These are phyloP conservation scores for Bromus sterilis DNA, from an alignment of 176 grass and related monocot genomes.

Conservation along the genomic window DNA sequence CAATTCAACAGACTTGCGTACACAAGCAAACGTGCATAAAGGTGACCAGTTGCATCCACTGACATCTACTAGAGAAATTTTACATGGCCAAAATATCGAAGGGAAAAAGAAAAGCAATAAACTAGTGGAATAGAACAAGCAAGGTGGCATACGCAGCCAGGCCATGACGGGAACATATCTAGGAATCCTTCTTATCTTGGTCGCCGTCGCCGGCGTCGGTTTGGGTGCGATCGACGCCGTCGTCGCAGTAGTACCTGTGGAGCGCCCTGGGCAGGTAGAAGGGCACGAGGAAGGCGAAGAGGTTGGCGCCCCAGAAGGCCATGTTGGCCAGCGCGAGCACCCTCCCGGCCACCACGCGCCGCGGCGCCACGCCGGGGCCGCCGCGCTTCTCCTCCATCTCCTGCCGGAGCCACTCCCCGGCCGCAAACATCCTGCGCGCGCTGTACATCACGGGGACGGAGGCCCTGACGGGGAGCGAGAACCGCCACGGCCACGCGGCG, in stretches of 20 bases:
- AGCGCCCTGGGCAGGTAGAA: constrained; percentile 69
- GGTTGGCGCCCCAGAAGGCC: constrained; percentile 54
- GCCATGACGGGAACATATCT: background rate
- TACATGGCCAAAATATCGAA: background rate
- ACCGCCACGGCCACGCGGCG: constrained; percentile 35
- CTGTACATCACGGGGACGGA: constrained; percentile 62
- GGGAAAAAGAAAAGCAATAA: background rate
- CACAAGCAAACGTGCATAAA: background rate
- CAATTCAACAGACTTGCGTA: background rate
- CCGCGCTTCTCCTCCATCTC: constrained; percentile 42
- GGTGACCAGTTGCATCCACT: background rate
- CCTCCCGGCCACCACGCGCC: constrained; percentile 37
- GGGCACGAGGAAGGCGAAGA: constrained; percentile 70
- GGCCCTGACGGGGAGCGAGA: constrained; percentile 68
- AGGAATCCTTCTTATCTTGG: constrained; percentile 13
- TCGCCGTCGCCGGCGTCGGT: background rate
- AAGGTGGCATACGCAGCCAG: background rate
- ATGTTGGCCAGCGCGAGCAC: constrained; percentile 54
- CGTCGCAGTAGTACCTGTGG: constrained; percentile 38
- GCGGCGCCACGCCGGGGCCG: background rate
- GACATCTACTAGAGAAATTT: background rate
- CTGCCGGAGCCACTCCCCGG: constrained; percentile 51
- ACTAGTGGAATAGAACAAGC: background rate
- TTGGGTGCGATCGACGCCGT: background rate
- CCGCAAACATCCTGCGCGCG: constrained; percentile 64